Evolutionary conservation across 192 early-diverging fungal species (phyloP).

Genomic region (Thamnidium elegans): DNA sequence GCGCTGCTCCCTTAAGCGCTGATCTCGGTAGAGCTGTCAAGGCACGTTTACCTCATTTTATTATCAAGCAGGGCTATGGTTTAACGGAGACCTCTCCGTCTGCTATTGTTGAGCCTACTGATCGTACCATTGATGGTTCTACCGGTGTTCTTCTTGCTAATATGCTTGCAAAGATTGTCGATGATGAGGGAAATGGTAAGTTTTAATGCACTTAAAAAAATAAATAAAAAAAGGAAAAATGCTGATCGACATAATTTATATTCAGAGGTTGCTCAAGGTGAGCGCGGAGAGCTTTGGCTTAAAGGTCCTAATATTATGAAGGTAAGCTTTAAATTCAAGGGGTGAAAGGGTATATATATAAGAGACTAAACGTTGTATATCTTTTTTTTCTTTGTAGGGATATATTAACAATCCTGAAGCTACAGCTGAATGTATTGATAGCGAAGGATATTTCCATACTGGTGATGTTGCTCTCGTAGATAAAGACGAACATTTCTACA

Average conservation of each 20-base stretch:
- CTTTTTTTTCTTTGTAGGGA: constrained; percentile 43
- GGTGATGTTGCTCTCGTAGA: constrained; percentile 78
- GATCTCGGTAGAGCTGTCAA: constrained; percentile 46
- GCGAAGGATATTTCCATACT: constrained; percentile 78
- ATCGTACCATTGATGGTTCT: constrained; percentile 44
- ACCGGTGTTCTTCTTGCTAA: constrained; percentile 72
- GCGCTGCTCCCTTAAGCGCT: constrained; percentile 66
- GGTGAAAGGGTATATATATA: background rate
- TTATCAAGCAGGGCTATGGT: constrained; percentile 66
- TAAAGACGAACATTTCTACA: constrained; percentile 50
- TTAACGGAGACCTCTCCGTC: constrained; percentile 70
- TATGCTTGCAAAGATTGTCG: constrained; percentile 71
- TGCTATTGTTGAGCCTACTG: constrained; percentile 34
- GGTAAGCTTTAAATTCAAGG: constrained; percentile 6
- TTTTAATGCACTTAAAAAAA: background rate
- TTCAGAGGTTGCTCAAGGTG: constrained; percentile 47
- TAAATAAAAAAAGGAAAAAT: too few species aligned
- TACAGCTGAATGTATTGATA: constrained; percentile 67
- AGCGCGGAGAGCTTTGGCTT: constrained; percentile 82
- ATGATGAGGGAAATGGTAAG: constrained; percentile 59
- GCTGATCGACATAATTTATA: background rate
- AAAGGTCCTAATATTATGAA: constrained; percentile 78
- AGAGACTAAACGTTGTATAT: constrained; percentile 6
- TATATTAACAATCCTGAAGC: constrained; percentile 81
- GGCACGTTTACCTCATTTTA: constrained; percentile 19